Evolutionary conservation across 345 rosid genomes (phyloP).

Genomic region (Sonneratia caseolaris): DNA sequence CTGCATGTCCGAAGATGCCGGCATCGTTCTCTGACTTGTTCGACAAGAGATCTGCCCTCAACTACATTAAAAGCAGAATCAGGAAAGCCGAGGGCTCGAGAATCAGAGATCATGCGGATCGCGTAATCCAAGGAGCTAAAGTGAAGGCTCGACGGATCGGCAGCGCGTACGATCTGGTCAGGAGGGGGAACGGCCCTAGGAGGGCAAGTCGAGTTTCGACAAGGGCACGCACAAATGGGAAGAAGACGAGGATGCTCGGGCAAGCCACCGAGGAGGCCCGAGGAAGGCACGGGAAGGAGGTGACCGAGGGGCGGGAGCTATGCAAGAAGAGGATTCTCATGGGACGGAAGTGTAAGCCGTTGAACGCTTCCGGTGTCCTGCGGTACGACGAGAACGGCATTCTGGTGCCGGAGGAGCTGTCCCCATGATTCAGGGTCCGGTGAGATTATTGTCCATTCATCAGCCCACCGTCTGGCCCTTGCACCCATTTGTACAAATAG

Average conservation of each 20-base stretch:
- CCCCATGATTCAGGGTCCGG: conserved; percentile 5
- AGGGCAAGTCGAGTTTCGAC: not conserved
- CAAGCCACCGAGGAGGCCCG: not conserved
- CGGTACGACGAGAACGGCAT: conserved; percentile 36
- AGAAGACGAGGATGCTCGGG: not conserved
- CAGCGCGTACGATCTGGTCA: not conserved
- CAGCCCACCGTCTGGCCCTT: too few relatives aligned
- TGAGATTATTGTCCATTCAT: too few relatives aligned
- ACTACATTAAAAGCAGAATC: not conserved
- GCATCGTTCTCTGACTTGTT: not conserved
- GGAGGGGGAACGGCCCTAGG: not conserved
- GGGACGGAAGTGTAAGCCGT: conserved; percentile 56
- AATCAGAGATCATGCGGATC: not conserved
- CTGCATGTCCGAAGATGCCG: not conserved
- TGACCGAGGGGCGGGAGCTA: conserved; percentile 19
- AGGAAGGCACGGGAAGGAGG: not conserved
- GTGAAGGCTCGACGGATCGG: not conserved
- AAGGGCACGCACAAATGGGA: not conserved
- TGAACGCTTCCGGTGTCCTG: conserved; percentile 29
- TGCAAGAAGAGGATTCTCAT: conserved; percentile 71
- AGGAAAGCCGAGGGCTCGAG: not conserved
- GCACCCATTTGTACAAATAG: too few relatives aligned
- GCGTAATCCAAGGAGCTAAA: not conserved
- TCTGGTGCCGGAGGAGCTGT: conserved; percentile 33
- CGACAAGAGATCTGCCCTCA: not conserved